phyloP scores from a whole-genome alignment of 441 rosid genomes.

The Syzygium malaccense region DNA sequence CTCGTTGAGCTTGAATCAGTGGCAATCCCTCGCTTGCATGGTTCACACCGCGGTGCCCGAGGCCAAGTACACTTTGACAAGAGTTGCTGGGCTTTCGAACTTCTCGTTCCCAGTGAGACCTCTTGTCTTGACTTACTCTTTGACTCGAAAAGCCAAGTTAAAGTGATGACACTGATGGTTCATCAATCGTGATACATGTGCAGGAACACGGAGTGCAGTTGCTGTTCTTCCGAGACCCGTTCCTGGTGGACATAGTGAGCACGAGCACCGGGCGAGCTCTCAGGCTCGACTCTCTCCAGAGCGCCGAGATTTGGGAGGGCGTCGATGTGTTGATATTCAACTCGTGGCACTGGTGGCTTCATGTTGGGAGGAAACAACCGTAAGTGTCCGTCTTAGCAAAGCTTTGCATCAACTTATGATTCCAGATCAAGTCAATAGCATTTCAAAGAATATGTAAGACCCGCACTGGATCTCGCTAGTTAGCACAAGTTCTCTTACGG shows the following conservation, averaged over 20 bases:
- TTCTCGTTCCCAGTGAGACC: slow-evolving; percentile 37
- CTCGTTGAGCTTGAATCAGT: slow-evolving; percentile 51
- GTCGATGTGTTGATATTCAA: slow-evolving; percentile 54
- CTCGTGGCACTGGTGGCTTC: slow-evolving; percentile 96
- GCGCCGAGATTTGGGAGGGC: slow-evolving; percentile 40
- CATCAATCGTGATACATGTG: neutral
- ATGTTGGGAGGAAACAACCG: slow-evolving; percentile 67
- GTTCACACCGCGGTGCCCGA: slow-evolving; percentile 35
- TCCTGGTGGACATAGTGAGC: slow-evolving; percentile 55
- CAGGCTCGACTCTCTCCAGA: slow-evolving; percentile 43
- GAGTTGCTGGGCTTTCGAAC: slow-evolving; percentile 27
- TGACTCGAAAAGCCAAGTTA: neutral
- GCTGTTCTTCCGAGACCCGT: slow-evolving; percentile 58
- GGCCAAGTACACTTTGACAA: slow-evolving; percentile 5
- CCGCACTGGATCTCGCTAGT: neutral
- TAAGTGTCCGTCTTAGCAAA: neutral
- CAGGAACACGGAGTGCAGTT: slow-evolving; percentile 40
- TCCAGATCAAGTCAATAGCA: neutral
- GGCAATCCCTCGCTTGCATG: slow-evolving; percentile 69
- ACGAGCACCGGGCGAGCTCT: slow-evolving; percentile 30
- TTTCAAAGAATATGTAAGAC: neutral
- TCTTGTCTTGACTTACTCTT: neutral
- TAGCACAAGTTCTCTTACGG: neutral
- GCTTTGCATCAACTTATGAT: neutral
- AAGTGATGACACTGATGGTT: neutral